Base-by-base conservation (phyloP, 805 yeast species). In the Hanseniaspora vineae region DNA sequence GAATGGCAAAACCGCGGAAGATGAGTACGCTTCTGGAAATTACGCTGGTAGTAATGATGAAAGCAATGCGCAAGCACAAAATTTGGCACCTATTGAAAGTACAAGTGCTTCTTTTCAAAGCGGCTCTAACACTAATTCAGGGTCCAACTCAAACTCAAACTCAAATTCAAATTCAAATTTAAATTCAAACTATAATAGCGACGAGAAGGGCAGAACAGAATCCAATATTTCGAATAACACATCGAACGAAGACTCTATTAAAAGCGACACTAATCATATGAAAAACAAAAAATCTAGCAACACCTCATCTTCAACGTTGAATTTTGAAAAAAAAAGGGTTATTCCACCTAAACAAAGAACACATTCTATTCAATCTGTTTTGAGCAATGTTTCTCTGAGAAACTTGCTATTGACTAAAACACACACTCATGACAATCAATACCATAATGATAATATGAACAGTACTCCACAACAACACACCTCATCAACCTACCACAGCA, bases 291-390 rank as follows among this genome's bases (percentile, higher is more conserved):
- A 15, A 20, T 32, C 13, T 29, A 17, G 31, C 47, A 49, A 17
- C 37, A 35, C 31, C 2, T 35, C 29, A 10, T 33, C 37, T 33
- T 33, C 50, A 10, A 48, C 46, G 44, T 43, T 51, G 14, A 64
- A 75, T 65, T 59, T 78, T 62, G 62, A 77, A 71, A 70, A 80
- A 43, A 61, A 60, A 76, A 55, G 78, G 62, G 90, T 95, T 72
- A 72, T 84, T 3, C 67, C 71, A 23, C 8, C 29, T 3, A 60
- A 67, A 47, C 59, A 61, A 45, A 56, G 72, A 49, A 59, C 68
- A 1, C 69, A 66, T 42, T 64, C 69, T 1, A 67, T 65, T 0
- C 73, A 68, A 52, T 65, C 70, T 39, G 71, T 68, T 10, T 54
- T 69, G 39, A 67, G 71, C 15, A 87, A 67, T 77, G 85, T 73